These are phyloP conservation scores for Ascoidea asiatica DNA, from an alignment of 805 yeast genomes.

Conservation along the genomic window DNA sequence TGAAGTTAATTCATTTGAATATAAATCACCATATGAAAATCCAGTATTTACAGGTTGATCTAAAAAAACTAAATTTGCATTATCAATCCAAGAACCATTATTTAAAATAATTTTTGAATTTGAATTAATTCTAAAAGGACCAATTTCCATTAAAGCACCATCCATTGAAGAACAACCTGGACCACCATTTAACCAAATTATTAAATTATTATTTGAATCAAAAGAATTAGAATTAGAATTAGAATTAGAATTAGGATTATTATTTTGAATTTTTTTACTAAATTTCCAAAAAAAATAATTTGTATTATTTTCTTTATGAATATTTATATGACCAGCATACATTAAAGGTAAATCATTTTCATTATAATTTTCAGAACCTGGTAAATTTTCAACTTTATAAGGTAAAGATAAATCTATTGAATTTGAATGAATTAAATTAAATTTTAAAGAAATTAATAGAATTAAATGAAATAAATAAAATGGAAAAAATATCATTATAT, in stretches of 20 bases:
- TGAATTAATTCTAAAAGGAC: conserved; percentile 47
- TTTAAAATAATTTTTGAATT: conserved; percentile 29
- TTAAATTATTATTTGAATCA: conserved; percentile 22
- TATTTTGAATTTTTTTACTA: conserved; percentile 16
- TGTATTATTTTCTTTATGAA: conserved; percentile 34
- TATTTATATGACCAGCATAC: conserved; percentile 35
- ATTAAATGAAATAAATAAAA: too few relatives aligned
- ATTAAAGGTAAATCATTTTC: conserved; percentile 17
- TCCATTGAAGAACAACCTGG: conserved; percentile 86
- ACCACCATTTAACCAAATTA: conserved; percentile 80
- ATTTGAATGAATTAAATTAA: too few relatives aligned
- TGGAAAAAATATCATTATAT: too few relatives aligned
- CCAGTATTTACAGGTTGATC: conserved; percentile 82
- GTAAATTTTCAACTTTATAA: conserved; percentile 1
- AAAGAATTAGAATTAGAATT: conserved; percentile 10
- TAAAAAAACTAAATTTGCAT: conserved; percentile 51
- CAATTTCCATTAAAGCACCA: conserved; percentile 71
- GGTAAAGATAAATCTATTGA: neutral
- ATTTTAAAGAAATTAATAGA: too few relatives aligned
- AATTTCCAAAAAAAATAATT: conserved; percentile 60
- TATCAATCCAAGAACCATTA: conserved; percentile 56
- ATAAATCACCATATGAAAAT: conserved; percentile 35
- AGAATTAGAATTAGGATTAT: conserved; percentile 14
- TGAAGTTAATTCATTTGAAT: conserved; percentile 10
- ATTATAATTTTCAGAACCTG: neutral